These are phyloP conservation scores for Boletus barrowsii DNA, from an alignment of 768 basidiomycete species.

Conservation along the genomic window DNA sequence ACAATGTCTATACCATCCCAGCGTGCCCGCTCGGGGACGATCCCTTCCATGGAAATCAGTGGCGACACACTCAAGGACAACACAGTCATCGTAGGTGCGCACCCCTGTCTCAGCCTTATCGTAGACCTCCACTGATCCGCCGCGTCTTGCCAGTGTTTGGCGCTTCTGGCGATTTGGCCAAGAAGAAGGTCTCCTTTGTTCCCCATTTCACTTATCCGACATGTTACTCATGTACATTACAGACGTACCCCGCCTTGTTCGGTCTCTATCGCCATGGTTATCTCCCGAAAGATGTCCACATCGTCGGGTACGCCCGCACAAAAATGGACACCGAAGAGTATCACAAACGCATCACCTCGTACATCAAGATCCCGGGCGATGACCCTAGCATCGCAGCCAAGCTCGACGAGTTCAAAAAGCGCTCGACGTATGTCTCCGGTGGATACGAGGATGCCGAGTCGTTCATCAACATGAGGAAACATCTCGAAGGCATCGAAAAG, in stretches of 20 bases:
- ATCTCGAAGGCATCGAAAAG: slow-evolving; percentile 76
- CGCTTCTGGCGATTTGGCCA: slow-evolving; percentile 95
- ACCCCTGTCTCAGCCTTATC: slow-evolving; percentile 17
- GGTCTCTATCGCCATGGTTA: slow-evolving; percentile 77
- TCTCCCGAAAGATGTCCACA: slow-evolving; percentile 80
- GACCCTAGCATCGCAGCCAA: slow-evolving; percentile 53
- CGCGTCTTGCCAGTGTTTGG: slow-evolving; percentile 65
- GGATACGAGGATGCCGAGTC: slow-evolving; percentile 82
- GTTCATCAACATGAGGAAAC: slow-evolving; percentile 73
- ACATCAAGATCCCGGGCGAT: slow-evolving; percentile 78
- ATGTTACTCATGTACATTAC: slow-evolving; percentile 39
- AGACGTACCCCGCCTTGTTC: slow-evolving; percentile 97
- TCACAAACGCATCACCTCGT: slow-evolving; percentile 75
- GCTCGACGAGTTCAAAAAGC: slow-evolving; percentile 79
- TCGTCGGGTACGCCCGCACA: slow-evolving; percentile 95
- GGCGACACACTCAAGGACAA: slow-evolving; percentile 78
- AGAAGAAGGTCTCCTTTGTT: slow-evolving; percentile 79
- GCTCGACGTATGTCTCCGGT: slow-evolving; percentile 81
- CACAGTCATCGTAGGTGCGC: slow-evolving; percentile 82
- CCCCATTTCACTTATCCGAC: neutral
- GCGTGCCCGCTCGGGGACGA: slow-evolving; percentile 71
- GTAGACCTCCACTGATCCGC: slow-evolving; percentile 11
- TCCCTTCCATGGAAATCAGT: slow-evolving; percentile 83
- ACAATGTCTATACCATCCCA: slow-evolving; percentile 36
- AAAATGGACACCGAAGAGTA: slow-evolving; percentile 89